These are phyloP conservation scores for Metarhizium anisopliae DNA, from an alignment of 2,329 filamentous ascomycete genomes.

Conservation along the genomic window DNA sequence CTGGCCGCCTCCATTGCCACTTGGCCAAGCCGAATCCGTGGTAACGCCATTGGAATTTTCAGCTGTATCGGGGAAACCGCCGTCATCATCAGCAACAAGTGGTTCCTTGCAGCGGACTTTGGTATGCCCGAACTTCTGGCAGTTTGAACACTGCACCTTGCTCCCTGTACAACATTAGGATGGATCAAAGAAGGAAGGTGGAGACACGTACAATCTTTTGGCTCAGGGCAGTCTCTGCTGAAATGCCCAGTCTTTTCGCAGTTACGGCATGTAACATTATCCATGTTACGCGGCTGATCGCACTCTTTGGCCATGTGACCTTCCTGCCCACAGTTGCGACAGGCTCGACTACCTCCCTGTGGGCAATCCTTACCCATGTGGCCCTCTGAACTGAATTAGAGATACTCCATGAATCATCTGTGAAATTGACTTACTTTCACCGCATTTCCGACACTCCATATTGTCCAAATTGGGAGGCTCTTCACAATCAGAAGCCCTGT, in stretches of 20 bases:
- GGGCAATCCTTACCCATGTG: constrained; percentile 59
- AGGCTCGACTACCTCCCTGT: constrained; percentile 44
- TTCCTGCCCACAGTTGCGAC: constrained; percentile 55
- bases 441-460: constrained; percentile 58
- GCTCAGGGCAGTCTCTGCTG: constrained; percentile 53
- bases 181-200: not conserved
- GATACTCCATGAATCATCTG: not conserved
- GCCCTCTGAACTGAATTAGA: constrained; percentile 31
- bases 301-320: constrained; percentile 49
- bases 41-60: constrained; percentile 6
- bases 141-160: constrained; percentile 30
- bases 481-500: constrained; percentile 40
- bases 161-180: constrained; percentile 18
- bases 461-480: constrained; percentile 53
- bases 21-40: constrained; percentile 2
- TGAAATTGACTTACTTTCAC: constrained; percentile 39
- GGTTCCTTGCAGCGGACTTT: constrained; percentile 28
- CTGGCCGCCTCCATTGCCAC: constrained; percentile 3
- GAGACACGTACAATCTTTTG: constrained; percentile 28
- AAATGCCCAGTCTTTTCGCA: constrained; percentile 54
- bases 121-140: constrained; percentile 29
- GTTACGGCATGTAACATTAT: constrained; percentile 47
- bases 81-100: constrained; percentile 10
- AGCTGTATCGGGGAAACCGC: constrained; percentile 5
- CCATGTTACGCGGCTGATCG: constrained; percentile 33